Base-by-base conservation (phyloP, 2,329 filamentous ascomycete species). In the Tolypocladium pustulatum region DNA sequence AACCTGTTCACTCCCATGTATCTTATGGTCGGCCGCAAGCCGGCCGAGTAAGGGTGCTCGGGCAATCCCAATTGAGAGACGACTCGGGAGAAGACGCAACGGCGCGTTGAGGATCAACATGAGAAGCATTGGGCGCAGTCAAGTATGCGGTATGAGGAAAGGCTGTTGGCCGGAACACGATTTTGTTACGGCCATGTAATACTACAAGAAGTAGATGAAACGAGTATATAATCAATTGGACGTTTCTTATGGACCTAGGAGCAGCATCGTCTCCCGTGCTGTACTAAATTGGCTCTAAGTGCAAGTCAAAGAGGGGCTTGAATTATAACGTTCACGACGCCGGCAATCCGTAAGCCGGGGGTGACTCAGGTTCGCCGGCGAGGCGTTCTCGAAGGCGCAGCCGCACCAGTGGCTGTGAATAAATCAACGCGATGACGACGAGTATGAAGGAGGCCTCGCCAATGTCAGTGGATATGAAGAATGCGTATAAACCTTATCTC, bases 1-100 rank as follows among this genome's bases (percentile, higher is more conserved):
- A 89, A 96, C 73, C 82, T 97, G n/a, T 97, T 97, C 77, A 97
- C 93, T 1, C 93, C 93, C 59, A 97, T 97, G 93, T 97, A 96
- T 77, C 79, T 97, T 70, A 97, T 97, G 90, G 84, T 97, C 60
- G 93, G 85, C 61, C 86, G 90, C 76, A 97, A 97, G 81, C 91
- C 93, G 56, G 64, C 58, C 34, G 43, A 62, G 56, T 65, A 61
- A 58, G 15, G 49, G 5, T 53, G 30, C n/a, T n/a, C 30, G 20
- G 2, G 30, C 17, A 4, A 32, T n/a, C 10, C 12, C 6, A 12
- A n/a, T 12, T 17, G 20, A 13, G 30, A 34, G 30, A 6, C 9
- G 22, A 12, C 7, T 6, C 9, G 27, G 9, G 10, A 34, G 17
- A 5, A 34, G 30, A 34, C 20, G 5, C 17, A n/a, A 4, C 15